Evolutionary conservation across 768 basidiomycete species (phyloP), one percentile per base, ranked within the genome.

Genomic region (Lentinula sp.): DNA sequence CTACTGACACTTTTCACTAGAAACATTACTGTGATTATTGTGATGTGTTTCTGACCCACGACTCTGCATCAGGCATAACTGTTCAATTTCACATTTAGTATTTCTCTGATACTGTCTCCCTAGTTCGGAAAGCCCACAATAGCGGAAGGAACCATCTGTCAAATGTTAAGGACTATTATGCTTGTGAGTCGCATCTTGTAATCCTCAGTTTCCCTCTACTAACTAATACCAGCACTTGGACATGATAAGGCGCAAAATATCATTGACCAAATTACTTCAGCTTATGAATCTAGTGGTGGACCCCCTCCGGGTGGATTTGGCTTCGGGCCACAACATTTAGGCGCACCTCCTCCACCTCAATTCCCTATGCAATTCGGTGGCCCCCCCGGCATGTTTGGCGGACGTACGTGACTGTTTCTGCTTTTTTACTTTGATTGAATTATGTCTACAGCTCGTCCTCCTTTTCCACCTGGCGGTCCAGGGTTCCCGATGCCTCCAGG

Each of bases 171-270:
- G 96, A 98, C 68, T 99, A 98, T 73, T 99, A 97, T 76, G 93
- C 94, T 12, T 94, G 94, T 95, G 64, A 60, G 88, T 64, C 12
- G 3, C 33, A 28, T 3, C 28, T 28, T 10, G 16, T 37, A 42
- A 8, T 18, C 42, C 35, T 58, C 33, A 1, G 28, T n/a, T 16
- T 18, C 0, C 49, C 13, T 32, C 58, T 42, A 43, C 62, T 65
- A 36, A 73, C 65, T 13, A 59, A 52, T 48, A 61, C 60, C 66
- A 92, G 90, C 90, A 1, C 84, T 93, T 60, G 90, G 90, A 60
- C 94, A 98, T 74, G 95, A 98, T 82, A 96, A 96, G 74, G 95
- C 96, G 16, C 97, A 99, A 74, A 93, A 78, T 68, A 94, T 98
- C 72, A 98, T 99, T 71, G 96, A 99, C 82, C 93, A 96, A 74